Base-by-base conservation (phyloP, 1,284 basidiomycete species). In the Volvariella volvacea region DNA sequence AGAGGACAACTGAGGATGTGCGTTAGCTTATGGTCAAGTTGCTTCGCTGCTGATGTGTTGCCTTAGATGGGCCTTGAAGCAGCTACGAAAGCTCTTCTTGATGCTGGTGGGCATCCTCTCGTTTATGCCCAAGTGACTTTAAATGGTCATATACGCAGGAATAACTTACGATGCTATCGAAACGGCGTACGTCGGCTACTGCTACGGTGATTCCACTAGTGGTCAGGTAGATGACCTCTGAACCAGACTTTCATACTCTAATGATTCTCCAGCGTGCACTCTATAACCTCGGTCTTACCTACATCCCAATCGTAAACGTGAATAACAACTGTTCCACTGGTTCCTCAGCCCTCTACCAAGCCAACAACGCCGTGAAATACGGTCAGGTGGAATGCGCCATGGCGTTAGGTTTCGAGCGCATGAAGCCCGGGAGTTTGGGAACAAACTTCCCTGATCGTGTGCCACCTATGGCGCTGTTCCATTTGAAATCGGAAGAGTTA, bases 251-350 rank as follows among this genome's bases (percentile, higher is more conserved):
- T 31, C 12, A 15, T 40, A n/a, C n/a, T n/a, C n/a, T n/a, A n/a
- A n/a, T n/a, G n/a, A n/a, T n/a, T n/a, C n/a, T n/a, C 47, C 43
- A 80, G 76, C 72, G 88, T 20, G 82, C 88, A 2, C 67, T 93
- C n/a, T 93, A 92, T 62, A 83, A 83, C 58, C 78, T 93, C 37
- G 90, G 90, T 14, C 72, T 92, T 62, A 92, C 89, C 3, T 74
- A 78, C 20, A 92, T 93, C 48, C 90, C 90, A 1, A 85, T 93
- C 55, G 76, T 86, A 43, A 92, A 92, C 55, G 86, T 91, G 42
- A 90, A 88, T 66, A 91, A 91, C 63, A 89, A 88, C 58, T 88
- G 88, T 53, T 83, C 84, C 1, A 88, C 86, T 0, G 86, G 86
- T 2, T 83, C 80, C 41, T 77, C 84, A 0, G 88, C 88, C 2